Base-by-base conservation (phyloP, 306 rosid species). In the Quercus bicolor region DNA sequence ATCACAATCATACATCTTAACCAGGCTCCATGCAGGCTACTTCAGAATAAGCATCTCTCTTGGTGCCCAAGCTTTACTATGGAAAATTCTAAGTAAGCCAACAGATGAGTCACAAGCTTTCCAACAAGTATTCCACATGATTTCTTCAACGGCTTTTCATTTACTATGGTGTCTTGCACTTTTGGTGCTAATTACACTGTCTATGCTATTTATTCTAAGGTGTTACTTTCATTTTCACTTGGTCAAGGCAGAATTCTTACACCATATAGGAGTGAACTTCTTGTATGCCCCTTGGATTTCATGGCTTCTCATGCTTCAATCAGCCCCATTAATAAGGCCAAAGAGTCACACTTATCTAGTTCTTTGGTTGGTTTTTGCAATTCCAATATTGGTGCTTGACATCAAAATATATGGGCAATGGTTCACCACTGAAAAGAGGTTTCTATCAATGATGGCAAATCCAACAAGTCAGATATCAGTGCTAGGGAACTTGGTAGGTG, bases 281-380 rank as follows among this genome's bases (percentile, higher is more conserved):
- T 55, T 80, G 79, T 86, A 84, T 21, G 85, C 80, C 51, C 90
- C 91, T n/a, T 86, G 89, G 90, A 86, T 86, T 77, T 84, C 90
- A 10, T 78, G 86, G 82, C 94, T 88, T 69, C 85, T 84, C 56
- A 68, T 90, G 83, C 86, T 86, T 48, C 87, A 86, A 85, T 84
- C 90, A 3, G 83, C 86, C 4, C 90, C 94, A 4, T 11, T n/a
- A 20, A 60, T 60, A 34, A 16, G 78, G 55, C 86, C 81, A 0
- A 59, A 72, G 24, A 60, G 51, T 43, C 54, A 19, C 24, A 61
- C 75, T 0, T 85, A 85, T 28, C 28, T 77, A 64, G 79, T 65
- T 80, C 82, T 86, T 56, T 84, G 86, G 60, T 74, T 83, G 77
- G 70, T 73, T 48, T 77, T 86, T 61, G 75, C 90, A 1, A 70